These are phyloP conservation scores for Strobilomyces confusus DNA, from an alignment of 768 basidiomycete species.

Conservation along the genomic window DNA sequence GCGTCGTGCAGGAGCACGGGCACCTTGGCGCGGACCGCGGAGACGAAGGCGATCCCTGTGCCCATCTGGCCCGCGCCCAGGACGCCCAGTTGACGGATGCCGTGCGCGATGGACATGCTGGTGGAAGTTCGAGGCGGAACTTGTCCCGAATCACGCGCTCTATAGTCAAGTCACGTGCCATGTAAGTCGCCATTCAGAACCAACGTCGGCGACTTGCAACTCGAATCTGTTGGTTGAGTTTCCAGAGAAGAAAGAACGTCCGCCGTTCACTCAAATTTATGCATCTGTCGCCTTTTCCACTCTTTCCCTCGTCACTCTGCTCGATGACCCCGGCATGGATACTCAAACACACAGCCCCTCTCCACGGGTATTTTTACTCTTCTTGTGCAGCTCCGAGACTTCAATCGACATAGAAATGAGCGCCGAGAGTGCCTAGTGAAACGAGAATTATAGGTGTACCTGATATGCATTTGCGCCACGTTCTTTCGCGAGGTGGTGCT, in stretches of 20 bases:
- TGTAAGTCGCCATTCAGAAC: neutral
- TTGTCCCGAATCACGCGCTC: neutral
- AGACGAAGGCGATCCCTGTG: slow-evolving; percentile 85
- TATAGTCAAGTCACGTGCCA: neutral
- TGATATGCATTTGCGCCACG: no score
- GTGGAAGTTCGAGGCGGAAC: neutral
- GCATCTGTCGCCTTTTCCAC: neutral
- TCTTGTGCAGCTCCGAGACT: neutral
- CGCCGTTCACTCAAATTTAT: no score
- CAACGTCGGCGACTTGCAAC: no score
- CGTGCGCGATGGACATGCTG: slow-evolving; percentile 53
- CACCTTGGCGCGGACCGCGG: slow-evolving; percentile 80
- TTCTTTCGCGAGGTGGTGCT: no score
- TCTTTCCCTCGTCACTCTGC: neutral
- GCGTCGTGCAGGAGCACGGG: slow-evolving; percentile 84
- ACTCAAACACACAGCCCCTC: neutral
- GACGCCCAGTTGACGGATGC: slow-evolving; percentile 71
- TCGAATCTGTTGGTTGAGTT: neutral
- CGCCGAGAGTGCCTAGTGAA: neutral
- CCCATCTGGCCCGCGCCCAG: slow-evolving; percentile 89
- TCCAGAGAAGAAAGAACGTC: no score
- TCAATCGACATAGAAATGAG: neutral
- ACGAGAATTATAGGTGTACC: no score
- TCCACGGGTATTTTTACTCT: neutral
- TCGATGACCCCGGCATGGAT: neutral